phyloP scores from a whole-genome alignment of 2,329 filamentous ascomycete genomes.

The Clarireedia homoeocarpa region DNA sequence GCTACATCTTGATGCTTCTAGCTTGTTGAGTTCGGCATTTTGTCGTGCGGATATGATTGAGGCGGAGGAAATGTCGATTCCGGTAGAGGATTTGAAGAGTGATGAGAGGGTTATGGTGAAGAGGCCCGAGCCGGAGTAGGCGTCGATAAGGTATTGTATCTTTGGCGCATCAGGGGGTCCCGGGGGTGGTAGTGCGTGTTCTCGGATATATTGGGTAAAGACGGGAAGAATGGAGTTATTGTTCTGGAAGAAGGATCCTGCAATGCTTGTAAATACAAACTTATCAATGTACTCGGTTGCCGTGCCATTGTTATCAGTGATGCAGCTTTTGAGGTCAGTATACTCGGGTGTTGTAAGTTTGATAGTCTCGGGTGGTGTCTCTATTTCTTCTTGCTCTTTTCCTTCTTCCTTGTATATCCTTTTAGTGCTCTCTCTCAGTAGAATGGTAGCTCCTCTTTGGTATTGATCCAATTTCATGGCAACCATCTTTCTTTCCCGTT shows the following conservation, averaged over 20 bases:
- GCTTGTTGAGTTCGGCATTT: conserved; percentile 72
- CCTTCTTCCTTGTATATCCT: conserved; percentile 46
- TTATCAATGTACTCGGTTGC: conserved; percentile 79
- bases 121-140: conserved; percentile 93
- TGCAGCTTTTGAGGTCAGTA: conserved; percentile 77
- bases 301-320: conserved; percentile 76
- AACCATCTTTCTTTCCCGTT: conserved; percentile 70
- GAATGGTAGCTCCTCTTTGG: conserved; percentile 74
- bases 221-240: conserved; percentile 92
- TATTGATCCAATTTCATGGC: conserved; percentile 62
- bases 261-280: conserved; percentile 82
- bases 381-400: conserved; percentile 21
- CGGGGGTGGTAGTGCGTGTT: conserved; percentile 58
- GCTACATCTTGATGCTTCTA: conserved; percentile 58
- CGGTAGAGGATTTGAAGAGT: conserved; percentile 75
- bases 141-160: conserved; percentile 88
- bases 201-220: conserved; percentile 82
- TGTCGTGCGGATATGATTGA: conserved; percentile 71
- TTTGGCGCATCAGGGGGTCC: conserved; percentile 28
- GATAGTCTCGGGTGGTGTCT: conserved; percentile 24
- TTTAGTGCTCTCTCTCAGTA: conserved; percentile 78
- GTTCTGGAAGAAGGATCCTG: conserved; percentile 97
- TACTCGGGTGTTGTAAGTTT: conserved; percentile 39
- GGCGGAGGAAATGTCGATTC: conserved; percentile 79
- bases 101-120: conserved; percentile 91